phyloP scores from a whole-genome alignment of 192 early-diverging fungal genomes.

The Pilobolus umbonatus region DNA sequence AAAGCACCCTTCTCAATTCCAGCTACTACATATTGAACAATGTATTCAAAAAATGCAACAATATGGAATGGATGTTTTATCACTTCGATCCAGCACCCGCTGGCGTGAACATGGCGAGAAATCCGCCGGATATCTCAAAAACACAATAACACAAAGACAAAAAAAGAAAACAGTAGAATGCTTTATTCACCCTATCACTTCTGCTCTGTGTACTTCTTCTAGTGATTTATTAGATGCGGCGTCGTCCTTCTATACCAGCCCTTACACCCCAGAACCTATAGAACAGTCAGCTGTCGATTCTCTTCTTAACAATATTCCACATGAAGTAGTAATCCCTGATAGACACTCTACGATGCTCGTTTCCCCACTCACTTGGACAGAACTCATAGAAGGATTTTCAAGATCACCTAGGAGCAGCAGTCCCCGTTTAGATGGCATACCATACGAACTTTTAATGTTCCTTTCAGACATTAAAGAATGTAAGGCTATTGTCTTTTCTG shows the following conservation, averaged over 20 bases:
- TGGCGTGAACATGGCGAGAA: slow-evolving; percentile 20
- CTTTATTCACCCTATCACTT: neutral
- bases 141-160: neutral
- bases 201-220: too few relatives aligned
- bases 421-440: slow-evolving; percentile 10
- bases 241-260: neutral
- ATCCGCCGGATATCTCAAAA: slow-evolving; percentile 2
- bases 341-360: too few relatives aligned
- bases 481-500: neutral
- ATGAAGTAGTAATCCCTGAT: neutral
- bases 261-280: neutral
- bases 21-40: too few relatives aligned
- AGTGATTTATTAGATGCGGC: too few relatives aligned
- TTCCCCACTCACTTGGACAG: too few relatives aligned
- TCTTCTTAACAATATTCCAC: neutral
- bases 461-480: neutral
- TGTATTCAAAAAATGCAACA: too few relatives aligned
- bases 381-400: neutral
- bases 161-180: neutral
- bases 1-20: too few relatives aligned
- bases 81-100: neutral
- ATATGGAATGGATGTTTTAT: too few relatives aligned
- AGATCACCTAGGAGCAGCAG: slow-evolving; percentile 2
- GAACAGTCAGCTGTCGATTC: too few relatives aligned
- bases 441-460: neutral